Evolutionary conservation across 2,329 filamentous ascomycete genomes (phyloP), one percentile per base, ranked within the genome.

Genomic region (Neofusicoccum kwambonambiense): DNA sequence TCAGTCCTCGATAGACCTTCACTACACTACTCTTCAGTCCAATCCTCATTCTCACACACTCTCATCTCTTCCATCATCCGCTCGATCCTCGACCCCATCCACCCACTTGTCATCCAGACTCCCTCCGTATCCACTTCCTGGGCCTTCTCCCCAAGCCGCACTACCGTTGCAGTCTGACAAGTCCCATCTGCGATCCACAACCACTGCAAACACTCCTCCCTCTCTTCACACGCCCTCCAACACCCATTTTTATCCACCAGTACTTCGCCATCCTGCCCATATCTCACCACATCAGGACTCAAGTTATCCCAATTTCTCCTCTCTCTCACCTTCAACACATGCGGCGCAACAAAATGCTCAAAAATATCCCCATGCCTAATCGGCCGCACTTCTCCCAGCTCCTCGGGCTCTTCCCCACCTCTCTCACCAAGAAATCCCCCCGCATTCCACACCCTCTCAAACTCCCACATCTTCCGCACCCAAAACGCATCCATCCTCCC

Each of bases 381-480:
- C 12, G 19, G 42, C 42, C 7, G 7, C 42, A 37, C 34, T 15
- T 31, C 27, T 31, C 27, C 1, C 27, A 6, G 4, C 27, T 31
- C 27, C 27, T 6, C 27, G 6, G 4, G 27, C 27, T 31, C 27
- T 7, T 31, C 27, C 5, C 27, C 22, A 22, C 3, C 22, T 3
- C 2, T 3, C 22, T 22, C 22, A 22, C 22, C 27, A 31, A 31
- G 27, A 7, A 31, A 31, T 4, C 27, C 27, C 4, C 27, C 27
- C 1, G 27, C 27, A 31, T 31, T 5, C 27, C 27, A 31, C 27
- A 31, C 69, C 65, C 75, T 73, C 66, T 79, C 77, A 52, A 79
- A 79, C 8, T 68, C 66, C 77, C 77, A 79, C 7, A 78, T 69
- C 62, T 73, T 72, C 57, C 73, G 71, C n/a, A 79, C 76, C 58